Base-by-base conservation (phyloP, 1,139 yeast genomes). In the Hyphopichia wangnamkhiaoensis region DNA sequence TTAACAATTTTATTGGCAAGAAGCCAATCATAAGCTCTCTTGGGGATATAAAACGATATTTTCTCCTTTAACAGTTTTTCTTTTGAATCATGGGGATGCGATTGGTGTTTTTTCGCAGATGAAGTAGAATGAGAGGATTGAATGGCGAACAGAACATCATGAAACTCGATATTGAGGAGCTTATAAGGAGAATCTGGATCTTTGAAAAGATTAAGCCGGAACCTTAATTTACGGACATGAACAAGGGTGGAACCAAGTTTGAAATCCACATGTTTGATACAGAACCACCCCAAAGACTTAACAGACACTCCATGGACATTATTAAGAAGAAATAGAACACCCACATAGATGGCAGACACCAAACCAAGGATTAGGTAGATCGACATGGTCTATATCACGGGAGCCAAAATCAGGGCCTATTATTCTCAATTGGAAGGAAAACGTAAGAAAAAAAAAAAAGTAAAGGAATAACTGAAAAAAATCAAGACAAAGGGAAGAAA, bases 271-370 rank as follows among this genome's bases (percentile, higher is more conserved):
- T 65, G 59, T 42, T 63, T 49, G 23, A 68, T 26, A 14, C 65
- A 52, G 41, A 70, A 49, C 62, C 74, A 68, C 15, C 77, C 75
- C 15, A 72, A 40, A 8, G 63, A 58, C 41, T 58, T 61, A 34
- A 72, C 63, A 3, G 54, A 35, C 5, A 71, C 51, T 37, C 57
- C 59, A 4, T 76, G 76, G 10, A 70, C 51, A 32, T 46, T 41
- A 46, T 72, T 72, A 16, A 70, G 32, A 1, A 51, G 33, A 3
- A 52, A 20, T 5, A 68, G 45, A 6, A 48, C 14, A 3, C 42
- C 39, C 12, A 56, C 35, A 37, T 68, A 64, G 7, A 41, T 44
- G n/a, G 45, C 29, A 8, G 42, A 39, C 7, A 44, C 15, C 3
- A 28, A 20, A 6, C 38, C 46, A 15, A 48, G 14, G 14, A 28